Evolutionary conservation across 129 eudicot species (phyloP).

Genomic region (Artemisia argyi): DNA sequence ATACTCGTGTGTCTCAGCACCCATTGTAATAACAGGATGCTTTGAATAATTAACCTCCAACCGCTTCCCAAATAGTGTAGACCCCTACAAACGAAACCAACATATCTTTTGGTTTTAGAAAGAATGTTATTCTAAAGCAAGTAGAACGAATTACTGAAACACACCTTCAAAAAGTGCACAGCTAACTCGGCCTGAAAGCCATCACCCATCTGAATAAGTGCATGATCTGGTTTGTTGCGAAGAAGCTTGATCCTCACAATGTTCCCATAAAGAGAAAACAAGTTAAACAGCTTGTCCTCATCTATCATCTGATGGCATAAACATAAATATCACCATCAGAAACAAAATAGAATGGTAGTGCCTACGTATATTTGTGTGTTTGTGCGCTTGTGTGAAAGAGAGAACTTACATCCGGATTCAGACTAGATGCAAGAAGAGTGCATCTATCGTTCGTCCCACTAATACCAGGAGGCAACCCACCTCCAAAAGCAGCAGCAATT

Average conservation of each 20-base stretch:
- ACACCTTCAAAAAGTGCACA: slow-evolving; percentile 81
- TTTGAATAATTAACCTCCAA: slow-evolving; percentile 87
- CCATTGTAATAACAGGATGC: slow-evolving; percentile 82
- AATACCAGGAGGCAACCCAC: too few relatives aligned
- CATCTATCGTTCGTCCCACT: too few relatives aligned
- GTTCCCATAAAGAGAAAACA: slow-evolving; percentile 93
- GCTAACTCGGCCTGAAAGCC: slow-evolving; percentile 98
- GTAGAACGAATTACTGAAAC: slow-evolving; percentile 6
- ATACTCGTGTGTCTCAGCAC: slow-evolving; percentile 90
- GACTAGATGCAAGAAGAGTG: too few relatives aligned
- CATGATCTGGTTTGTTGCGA: slow-evolving; percentile 95
- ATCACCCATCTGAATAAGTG: slow-evolving; percentile 93
- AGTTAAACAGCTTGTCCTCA: slow-evolving; percentile 91
- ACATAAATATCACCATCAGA: too few relatives aligned
- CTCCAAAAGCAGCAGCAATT: slow-evolving; percentile 36
- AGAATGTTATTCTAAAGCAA: background rate
- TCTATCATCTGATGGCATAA: background rate
- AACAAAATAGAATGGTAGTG: too few relatives aligned
- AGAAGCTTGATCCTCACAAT: slow-evolving; percentile 87
- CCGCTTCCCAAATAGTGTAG: slow-evolving; percentile 78
- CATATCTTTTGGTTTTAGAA: background rate
- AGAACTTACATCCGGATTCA: too few relatives aligned
- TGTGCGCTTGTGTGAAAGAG: too few relatives aligned
- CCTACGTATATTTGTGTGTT: too few relatives aligned
- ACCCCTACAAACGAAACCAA: slow-evolving; percentile 52